Conservation (phyloP, 805 yeast species). For the Kodamaea kaohsiungensis region DNA sequence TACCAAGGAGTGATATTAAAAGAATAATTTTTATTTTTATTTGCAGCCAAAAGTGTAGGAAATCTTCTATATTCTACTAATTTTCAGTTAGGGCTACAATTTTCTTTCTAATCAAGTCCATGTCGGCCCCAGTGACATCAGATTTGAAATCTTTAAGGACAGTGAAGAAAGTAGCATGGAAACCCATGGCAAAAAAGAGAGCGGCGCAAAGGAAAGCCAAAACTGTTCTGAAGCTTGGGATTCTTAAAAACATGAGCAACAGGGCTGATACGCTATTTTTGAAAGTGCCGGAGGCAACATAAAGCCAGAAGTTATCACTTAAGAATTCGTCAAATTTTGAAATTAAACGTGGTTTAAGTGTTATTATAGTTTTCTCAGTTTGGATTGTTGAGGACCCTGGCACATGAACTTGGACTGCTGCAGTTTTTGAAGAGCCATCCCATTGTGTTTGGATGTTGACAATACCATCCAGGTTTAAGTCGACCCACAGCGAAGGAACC, state of each 20-base stretch:
- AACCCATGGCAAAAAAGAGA: neutral
- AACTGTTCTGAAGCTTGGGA: neutral
- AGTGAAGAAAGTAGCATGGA: neutral
- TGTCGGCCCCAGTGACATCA: neutral
- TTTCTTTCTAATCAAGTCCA: neutral
- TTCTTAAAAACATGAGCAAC: neutral
- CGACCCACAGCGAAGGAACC: neutral
- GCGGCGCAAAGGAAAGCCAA: neutral
- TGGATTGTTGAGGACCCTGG: neutral
- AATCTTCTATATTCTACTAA: neutral
- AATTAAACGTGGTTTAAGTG: neutral
- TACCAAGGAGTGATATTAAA: no score
- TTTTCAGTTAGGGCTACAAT: neutral
- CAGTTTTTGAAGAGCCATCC: neutral
- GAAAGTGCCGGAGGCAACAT: neutral
- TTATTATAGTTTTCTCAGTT: neutral
- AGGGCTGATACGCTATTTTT: neutral
- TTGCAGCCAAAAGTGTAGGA: neutral
- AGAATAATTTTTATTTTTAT: no score
- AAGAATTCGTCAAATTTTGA: neutral
- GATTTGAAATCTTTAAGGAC: neutral
- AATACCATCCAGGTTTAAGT: neutral
- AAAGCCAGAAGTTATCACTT: neutral
- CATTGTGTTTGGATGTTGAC: neutral
- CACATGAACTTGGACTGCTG: neutral